A percentile compares a stretch with the other conserved stretches of the same genome.
Conservation (phyloP, 352 stramenopile genomes). For the Phytophthora pinifolia region DNA sequence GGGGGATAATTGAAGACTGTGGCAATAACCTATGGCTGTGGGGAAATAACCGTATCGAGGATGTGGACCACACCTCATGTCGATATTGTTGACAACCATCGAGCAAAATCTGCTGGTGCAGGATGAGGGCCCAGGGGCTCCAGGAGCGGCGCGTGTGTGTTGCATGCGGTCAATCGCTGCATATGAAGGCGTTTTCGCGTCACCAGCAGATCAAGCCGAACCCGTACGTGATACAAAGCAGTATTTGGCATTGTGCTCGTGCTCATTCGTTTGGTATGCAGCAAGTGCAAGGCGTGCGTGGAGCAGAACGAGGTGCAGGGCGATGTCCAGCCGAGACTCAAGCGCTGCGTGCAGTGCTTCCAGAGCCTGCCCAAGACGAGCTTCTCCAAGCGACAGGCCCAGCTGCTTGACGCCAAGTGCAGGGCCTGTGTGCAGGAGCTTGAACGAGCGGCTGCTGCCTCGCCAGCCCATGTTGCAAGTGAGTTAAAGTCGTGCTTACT, state of each 20-base stretch:
- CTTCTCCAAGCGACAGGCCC: slow-evolving; percentile 76
- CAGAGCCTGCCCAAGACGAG: slow-evolving; percentile 51
- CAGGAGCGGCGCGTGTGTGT: slow-evolving; percentile 21
- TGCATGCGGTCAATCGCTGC: slow-evolving; percentile 28
- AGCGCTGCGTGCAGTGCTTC: slow-evolving; percentile 79
- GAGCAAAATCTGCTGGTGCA: slow-evolving; percentile 17
- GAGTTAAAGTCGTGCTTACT: no score
- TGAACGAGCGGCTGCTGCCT: slow-evolving; percentile 32
- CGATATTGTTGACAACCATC: not conserved
- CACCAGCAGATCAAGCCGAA: slow-evolving; percentile 48
- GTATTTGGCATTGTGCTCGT: not conserved
- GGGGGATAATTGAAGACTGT: no score
- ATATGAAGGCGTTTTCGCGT: slow-evolving; percentile 37
- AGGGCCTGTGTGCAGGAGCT: slow-evolving; percentile 52
- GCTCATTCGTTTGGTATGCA: slow-evolving; percentile 12
- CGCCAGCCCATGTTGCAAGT: slow-evolving; percentile 29
- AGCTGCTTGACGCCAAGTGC: slow-evolving; percentile 69
- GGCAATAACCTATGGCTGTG: no score
- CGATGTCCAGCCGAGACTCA: slow-evolving; percentile 35
- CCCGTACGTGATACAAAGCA: slow-evolving; percentile 35
- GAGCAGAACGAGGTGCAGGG: slow-evolving; percentile 22
- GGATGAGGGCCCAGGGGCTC: slow-evolving; percentile 17
- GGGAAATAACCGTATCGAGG: no score
- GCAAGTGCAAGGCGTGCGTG: slow-evolving; percentile 68
- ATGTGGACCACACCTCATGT: slow-evolving; percentile 1